These are phyloP conservation scores for Boletellus emodensis DNA, from an alignment of 768 basidiomycete species.

Conservation along the genomic window DNA sequence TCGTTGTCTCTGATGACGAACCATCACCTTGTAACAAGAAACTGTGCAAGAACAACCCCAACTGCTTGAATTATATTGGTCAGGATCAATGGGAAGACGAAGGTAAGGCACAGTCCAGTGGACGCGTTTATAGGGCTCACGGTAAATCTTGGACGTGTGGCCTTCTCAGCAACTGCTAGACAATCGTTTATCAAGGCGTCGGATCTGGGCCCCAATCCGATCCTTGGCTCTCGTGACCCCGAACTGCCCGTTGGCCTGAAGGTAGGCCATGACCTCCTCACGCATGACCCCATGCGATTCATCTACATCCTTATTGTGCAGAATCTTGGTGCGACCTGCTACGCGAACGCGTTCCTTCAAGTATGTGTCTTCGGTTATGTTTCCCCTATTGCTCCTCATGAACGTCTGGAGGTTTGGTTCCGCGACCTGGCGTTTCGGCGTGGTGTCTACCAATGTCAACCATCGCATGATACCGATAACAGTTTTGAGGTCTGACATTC, in stretches of 20 bases:
- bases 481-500: conserved; percentile 38
- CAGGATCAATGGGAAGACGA: conserved; percentile 77
- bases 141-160: conserved; percentile 11
- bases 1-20: conserved; percentile 70
- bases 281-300: background rate
- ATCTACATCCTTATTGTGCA: conserved; percentile 27
- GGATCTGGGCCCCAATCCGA: conserved; percentile 55
- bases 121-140: conserved; percentile 6
- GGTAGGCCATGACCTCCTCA: conserved; percentile 37
- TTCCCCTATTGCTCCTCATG: conserved; percentile 3
- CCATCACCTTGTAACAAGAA: conserved; percentile 52
- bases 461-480: conserved; percentile 46
- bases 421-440: conserved; percentile 76
- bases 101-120: conserved; percentile 39
- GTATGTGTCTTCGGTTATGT: conserved; percentile 35
- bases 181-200: conserved; percentile 49
- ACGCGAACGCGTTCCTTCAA: conserved; percentile 93
- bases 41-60: conserved; percentile 70
- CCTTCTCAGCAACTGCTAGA: conserved; percentile 43
- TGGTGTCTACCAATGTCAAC: conserved; percentile 77
- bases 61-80: conserved; percentile 85
- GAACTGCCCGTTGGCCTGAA: conserved; percentile 72
- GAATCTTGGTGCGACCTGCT: conserved; percentile 98
- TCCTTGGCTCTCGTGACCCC: conserved; percentile 43
- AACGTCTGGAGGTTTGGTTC: conserved; percentile 74